Evolutionary conservation across 352 stramenopile species (phyloP).

Genomic region (Phytophthora meadii): DNA sequence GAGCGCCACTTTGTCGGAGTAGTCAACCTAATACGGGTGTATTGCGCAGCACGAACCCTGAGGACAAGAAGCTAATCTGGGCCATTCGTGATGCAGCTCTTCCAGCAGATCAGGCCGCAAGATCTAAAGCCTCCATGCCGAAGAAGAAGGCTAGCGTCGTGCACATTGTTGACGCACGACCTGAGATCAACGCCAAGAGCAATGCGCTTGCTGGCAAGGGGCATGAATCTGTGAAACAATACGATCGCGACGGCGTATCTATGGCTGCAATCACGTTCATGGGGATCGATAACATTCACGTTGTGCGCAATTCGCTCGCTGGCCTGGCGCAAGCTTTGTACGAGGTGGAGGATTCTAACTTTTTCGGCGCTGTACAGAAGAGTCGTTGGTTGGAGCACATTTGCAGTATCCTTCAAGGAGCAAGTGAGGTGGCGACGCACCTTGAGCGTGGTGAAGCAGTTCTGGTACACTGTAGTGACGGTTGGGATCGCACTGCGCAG

Average conservation of each 20-base stretch:
- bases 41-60: conserved; percentile 89
- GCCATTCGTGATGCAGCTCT: conserved; percentile 84
- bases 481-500: conserved; percentile 86
- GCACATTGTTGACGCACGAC: conserved; percentile 91
- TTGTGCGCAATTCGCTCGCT: conserved; percentile 78
- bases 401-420: conserved; percentile 77
- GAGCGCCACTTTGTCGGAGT: conserved; percentile 92
- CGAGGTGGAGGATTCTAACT: conserved; percentile 87
- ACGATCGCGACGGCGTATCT: conserved; percentile 74
- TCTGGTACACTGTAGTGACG: conserved; percentile 87
- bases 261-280: conserved; percentile 88
- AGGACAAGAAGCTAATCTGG: conserved; percentile 93
- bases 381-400: conserved; percentile 88
- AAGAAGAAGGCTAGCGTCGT: conserved; percentile 83
- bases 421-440: conserved; percentile 75
- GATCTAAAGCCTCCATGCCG: conserved; percentile 33
- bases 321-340: conserved; percentile 77
- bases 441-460: conserved; percentile 80
- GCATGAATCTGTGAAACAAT: conserved; percentile 89
- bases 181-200: conserved; percentile 91
- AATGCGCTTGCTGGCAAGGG: conserved; percentile 92
- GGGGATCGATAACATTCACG: conserved; percentile 91
- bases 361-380: conserved; percentile 86
- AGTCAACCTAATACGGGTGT: conserved; percentile 97
- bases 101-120: conserved; percentile 43